phyloP scores from a whole-genome alignment of 2,329 filamentous ascomycete genomes.

The Hymenoscyphus albidus region DNA sequence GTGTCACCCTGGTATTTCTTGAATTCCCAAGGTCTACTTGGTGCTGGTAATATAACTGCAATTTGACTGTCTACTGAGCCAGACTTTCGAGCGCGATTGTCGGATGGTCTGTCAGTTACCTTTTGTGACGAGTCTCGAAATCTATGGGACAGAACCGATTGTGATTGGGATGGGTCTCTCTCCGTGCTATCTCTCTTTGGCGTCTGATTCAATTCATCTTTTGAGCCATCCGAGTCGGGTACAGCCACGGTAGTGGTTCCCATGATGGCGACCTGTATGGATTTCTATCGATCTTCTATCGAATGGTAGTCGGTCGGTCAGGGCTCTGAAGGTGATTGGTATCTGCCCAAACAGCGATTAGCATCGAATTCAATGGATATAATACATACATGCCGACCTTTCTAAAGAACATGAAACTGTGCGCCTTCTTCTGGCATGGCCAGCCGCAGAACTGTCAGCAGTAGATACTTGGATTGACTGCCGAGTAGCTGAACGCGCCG shows the following conservation, averaged over 20 bases:
- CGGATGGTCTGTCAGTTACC: background rate
- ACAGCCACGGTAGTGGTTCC: constrained; percentile 14
- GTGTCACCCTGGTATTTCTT: constrained; percentile 26
- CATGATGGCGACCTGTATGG: constrained; percentile 13
- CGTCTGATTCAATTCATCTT: constrained; percentile 16
- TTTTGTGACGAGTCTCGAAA: constrained; percentile 22
- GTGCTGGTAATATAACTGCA: constrained; percentile 28
- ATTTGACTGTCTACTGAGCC: constrained; percentile 17
- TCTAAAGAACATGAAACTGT: background rate
- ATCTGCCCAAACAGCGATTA: background rate
- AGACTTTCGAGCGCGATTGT: background rate
- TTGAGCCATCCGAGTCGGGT: constrained; percentile 20
- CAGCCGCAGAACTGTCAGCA: background rate
- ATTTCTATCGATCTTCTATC: background rate
- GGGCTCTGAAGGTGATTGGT: background rate
- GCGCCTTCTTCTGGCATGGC: background rate
- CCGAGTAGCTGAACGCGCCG: background rate
- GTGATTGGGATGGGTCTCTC: constrained; percentile 17
- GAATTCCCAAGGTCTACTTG: constrained; percentile 31
- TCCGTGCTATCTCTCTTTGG: constrained; percentile 11
- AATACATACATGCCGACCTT: background rate
- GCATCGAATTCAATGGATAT: background rate
- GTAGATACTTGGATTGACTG: background rate
- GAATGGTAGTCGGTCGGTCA: background rate
- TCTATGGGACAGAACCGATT: constrained; percentile 26